A percentile compares a stretch with the other conserved stretches of the same genome.
Conservation (phyloP, 176 grass and related monocot species). For the Secale cereale region DNA sequence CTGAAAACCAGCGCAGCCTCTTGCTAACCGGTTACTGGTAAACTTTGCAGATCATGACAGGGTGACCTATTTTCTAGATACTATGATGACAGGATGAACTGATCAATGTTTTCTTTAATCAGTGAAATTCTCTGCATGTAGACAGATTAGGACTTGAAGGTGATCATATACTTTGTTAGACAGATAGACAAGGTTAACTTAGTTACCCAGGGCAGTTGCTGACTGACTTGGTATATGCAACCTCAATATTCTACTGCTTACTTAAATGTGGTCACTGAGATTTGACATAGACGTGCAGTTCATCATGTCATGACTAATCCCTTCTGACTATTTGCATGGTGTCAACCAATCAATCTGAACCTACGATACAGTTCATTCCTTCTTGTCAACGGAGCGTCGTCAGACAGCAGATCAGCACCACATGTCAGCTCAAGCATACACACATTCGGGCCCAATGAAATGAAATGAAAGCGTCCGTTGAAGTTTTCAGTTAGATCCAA, state of each 20-base stretch:
- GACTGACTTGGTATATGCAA: not conserved
- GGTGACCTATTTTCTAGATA: not conserved
- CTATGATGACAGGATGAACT: not conserved
- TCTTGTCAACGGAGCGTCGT: conserved; percentile 26
- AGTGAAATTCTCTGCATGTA: not conserved
- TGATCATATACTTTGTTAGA: not conserved
- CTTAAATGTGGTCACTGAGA: not conserved
- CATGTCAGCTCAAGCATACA: not conserved
- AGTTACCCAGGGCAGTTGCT: not conserved
- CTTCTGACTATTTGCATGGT: conserved; percentile 28
- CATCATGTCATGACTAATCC: not conserved
- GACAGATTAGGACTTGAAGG: not conserved
- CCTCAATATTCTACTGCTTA: not conserved
- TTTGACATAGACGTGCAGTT: not conserved
- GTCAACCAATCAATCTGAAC: conserved; percentile 22
- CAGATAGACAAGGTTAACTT: conserved; percentile 5
- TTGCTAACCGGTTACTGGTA: not conserved
- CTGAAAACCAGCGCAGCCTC: not conserved
- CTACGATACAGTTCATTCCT: not conserved
- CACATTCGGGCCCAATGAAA: not conserved
- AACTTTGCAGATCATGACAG: not conserved
- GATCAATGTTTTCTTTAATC: not conserved
- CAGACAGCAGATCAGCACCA: conserved; percentile 11
- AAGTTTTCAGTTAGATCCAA: conserved; percentile 37
- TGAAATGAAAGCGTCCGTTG: not conserved